Evolutionary conservation across 2,329 filamentous ascomycete genomes (phyloP).

Genomic region (Epichloe coenophiala): DNA sequence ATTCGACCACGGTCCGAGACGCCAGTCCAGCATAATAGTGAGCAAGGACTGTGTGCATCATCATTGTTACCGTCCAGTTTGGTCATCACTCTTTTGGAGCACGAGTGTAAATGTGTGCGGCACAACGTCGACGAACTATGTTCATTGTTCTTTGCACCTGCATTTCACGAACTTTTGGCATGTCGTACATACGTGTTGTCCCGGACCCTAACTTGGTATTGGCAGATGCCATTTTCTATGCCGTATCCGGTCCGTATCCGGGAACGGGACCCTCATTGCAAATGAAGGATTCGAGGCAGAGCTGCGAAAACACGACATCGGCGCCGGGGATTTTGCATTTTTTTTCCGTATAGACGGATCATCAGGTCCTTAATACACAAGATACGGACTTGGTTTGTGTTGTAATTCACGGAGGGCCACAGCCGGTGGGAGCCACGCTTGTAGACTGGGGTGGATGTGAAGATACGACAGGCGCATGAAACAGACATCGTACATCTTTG

Average conservation of each 20-base stretch:
- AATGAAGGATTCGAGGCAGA: conserved; percentile 37
- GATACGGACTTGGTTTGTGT: conserved; percentile 50
- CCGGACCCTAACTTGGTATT: neutral
- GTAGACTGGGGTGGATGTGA: conserved; percentile 45
- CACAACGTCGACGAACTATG: neutral
- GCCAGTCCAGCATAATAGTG: no score
- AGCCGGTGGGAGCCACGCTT: conserved; percentile 49
- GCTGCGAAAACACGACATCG: conserved; percentile 40
- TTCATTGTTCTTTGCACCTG: neutral
- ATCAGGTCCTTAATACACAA: conserved; percentile 55
- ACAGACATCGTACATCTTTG: neutral
- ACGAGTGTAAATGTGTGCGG: no score
- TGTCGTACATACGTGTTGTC: neutral
- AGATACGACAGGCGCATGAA: conserved; percentile 9
- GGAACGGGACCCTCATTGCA: conserved; percentile 42
- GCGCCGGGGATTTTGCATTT: conserved; percentile 54
- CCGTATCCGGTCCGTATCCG: conserved; percentile 31
- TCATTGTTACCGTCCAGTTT: neutral
- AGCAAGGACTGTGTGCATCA: no score
- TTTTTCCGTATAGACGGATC: conserved; percentile 54
- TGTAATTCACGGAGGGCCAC: conserved; percentile 46
- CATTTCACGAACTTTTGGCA: neutral
- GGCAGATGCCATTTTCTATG: conserved; percentile 55
- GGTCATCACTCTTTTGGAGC: neutral
- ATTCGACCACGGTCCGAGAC: no score